These are phyloP conservation scores for Galeopsis tetrahit DNA, from an alignment of 257 asterid genomes.

Conservation along the genomic window DNA sequence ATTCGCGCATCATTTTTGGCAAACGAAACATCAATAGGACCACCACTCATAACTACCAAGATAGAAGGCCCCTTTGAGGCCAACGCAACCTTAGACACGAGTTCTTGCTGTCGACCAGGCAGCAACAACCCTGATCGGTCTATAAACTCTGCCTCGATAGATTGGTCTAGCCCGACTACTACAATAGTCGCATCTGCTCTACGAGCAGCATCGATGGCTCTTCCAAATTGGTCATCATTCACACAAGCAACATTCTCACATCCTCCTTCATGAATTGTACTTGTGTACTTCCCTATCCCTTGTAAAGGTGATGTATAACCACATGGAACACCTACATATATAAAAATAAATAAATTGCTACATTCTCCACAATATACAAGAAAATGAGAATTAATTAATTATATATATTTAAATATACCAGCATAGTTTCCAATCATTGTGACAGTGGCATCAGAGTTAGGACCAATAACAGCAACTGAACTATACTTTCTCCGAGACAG, in stretches of 20 bases:
- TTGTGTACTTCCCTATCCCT: constrained; percentile 55
- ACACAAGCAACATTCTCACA: constrained; percentile 63
- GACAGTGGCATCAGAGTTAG: constrained; percentile 62
- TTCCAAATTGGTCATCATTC: constrained; percentile 44
- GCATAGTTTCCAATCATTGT: constrained; percentile 87
- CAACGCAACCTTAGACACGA: constrained; percentile 57
- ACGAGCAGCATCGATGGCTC: constrained; percentile 62
- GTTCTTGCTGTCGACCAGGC: constrained; percentile 73
- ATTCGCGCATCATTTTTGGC: constrained; percentile 59
- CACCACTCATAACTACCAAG: constrained; percentile 75
- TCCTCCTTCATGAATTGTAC: constrained; percentile 51
- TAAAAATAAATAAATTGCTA: not conserved
- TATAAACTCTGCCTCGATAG: constrained; percentile 71
- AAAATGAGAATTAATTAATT: not conserved
- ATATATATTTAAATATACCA: constrained; percentile 35
- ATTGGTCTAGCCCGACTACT: constrained; percentile 74
- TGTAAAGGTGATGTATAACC: constrained; percentile 68
- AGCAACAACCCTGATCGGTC: constrained; percentile 63
- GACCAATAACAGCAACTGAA: constrained; percentile 69
- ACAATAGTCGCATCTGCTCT: constrained; percentile 65
- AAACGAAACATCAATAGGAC: constrained; percentile 71
- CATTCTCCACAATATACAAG: not conserved
- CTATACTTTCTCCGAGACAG: constrained; percentile 47
- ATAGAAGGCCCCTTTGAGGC: constrained; percentile 68
- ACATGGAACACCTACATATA: constrained; percentile 59